Evolutionary conservation across 2,329 filamentous ascomycete species (phyloP), one percentile per base, ranked within the genome.

Genomic region (Hymenoscyphus albidus): DNA sequence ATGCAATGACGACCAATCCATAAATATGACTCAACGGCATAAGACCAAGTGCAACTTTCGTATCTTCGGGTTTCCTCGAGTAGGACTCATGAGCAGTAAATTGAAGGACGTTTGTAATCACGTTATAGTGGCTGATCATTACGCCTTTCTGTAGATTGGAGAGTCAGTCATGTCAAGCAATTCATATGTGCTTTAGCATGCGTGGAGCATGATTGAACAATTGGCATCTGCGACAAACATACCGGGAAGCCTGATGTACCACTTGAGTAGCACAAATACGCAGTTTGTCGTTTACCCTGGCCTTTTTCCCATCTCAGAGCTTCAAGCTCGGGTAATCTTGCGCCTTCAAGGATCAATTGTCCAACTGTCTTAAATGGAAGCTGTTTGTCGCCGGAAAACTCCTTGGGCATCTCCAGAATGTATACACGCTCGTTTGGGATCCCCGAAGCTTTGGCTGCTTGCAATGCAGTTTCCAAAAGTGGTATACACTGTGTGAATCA

Each of bases 1-100:
- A 87, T 54, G 85, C 86, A 65, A 92, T 85, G 16, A 92, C 85
- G 5, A 92, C 85, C 42, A 95, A 79, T 3, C 86, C 86, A 75
- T 94, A 96, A 68, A 95, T 95, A 72, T 96, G 92, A 69, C 89
- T 93, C 73, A 97, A 93, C 0, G 93, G 93, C n/a, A 97, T 77
- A 63, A 96, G 88, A 1, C 90, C 91, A 5, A 97, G 77, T 35
- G 27, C 64, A 4, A 74, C 70, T n/a, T 51, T 61, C 73, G 70
- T 12, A 13, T 62, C 9, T 59, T 68, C 22, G 58, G 59, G 9
- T 67, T 59, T 81, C 72, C 83, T 1, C 76, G 78, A 78, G 67
- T 91, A 84, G 4, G 81, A 76, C 74, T 63, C 83, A 74, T 76
- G 90, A 84, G 44, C 22, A 16, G 38, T 51, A 48, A 73, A 67